Percentiles rank a stretch among this genome's conserved stretches.
These are phyloP conservation scores for Helotiales sp. DNA, from an alignment of 2,329 filamentous ascomycete species.

Conservation along the genomic window DNA sequence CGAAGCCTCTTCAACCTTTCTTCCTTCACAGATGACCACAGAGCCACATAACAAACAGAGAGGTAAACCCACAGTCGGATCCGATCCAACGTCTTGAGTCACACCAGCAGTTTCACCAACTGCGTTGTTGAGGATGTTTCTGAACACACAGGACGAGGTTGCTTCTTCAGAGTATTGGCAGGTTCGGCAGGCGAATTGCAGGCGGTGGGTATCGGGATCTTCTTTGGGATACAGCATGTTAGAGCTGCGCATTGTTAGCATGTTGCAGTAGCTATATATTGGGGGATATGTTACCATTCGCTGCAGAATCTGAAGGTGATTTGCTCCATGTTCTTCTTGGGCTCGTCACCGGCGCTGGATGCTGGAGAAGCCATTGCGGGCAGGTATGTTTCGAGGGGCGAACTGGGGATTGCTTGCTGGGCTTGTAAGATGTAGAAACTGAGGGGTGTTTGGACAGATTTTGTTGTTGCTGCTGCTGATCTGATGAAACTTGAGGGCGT, in stretches of 20 bases:
- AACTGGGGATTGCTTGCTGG: background rate
- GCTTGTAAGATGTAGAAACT: background rate
- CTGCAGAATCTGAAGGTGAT: conserved; percentile 98
- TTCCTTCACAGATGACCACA: conserved; percentile 49
- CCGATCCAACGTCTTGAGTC: conserved; percentile 93
- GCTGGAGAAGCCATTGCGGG: conserved; percentile 61
- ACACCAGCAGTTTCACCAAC: conserved; percentile 96
- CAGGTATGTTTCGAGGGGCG: conserved; percentile 2
- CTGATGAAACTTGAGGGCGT: background rate
- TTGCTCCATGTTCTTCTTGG: conserved; percentile 66
- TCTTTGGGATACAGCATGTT: conserved; percentile 99
- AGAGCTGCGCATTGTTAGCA: conserved; percentile 59
- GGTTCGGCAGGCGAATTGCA: conserved; percentile 95
- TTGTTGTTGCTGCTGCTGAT: background rate
- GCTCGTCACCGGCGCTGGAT: conserved; percentile 52
- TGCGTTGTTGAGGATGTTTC: conserved; percentile 89
- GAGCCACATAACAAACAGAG: conserved; percentile 54
- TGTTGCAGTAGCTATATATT: conserved; percentile 19
- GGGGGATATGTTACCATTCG: conserved; percentile 70
- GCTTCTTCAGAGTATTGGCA: conserved; percentile 91
- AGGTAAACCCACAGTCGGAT: conserved; percentile 90
- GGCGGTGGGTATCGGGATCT: conserved; percentile 79
- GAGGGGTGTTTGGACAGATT: too few species aligned
- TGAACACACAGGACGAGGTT: conserved; percentile 88
- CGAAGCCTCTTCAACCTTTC: conserved; percentile 9